A percentile compares a stretch with the other conserved stretches of the same genome.
These are phyloP conservation scores for Litsea cubeba DNA, from an alignment of 164 flowering plant species.

Conservation along the genomic window DNA sequence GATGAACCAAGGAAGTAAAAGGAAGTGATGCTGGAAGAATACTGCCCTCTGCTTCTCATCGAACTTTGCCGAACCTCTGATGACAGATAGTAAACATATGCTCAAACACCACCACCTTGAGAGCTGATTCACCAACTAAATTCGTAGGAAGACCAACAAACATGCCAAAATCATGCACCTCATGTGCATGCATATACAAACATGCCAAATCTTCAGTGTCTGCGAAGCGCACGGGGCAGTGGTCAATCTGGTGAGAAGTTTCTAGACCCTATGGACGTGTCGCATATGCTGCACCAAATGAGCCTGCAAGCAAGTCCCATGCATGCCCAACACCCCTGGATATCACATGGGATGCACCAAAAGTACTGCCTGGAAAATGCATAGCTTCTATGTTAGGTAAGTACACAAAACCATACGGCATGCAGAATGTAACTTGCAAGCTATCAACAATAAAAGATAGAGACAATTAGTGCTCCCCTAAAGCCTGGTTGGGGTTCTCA, in stretches of 20 bases:
- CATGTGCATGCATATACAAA: constrained; percentile 85
- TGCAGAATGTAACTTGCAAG: not conserved
- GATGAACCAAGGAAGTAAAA: constrained; percentile 46
- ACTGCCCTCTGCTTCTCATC: constrained; percentile 61
- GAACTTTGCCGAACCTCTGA: constrained; percentile 81
- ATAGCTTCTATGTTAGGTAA: not conserved
- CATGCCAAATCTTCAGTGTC: constrained; percentile 89
- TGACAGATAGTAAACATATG: constrained; percentile 80
- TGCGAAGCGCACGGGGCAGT: constrained; percentile 90
- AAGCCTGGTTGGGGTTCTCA: too few relatives aligned
- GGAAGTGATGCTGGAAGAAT: constrained; percentile 34
- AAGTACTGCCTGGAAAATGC: constrained; percentile 56
- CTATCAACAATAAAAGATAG: not conserved
- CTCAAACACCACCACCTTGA: constrained; percentile 91
- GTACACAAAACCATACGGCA: not conserved
- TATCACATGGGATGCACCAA: constrained; percentile 84
- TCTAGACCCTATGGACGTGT: constrained; percentile 83
- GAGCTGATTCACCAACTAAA: constrained; percentile 87
- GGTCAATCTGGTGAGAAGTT: constrained; percentile 91
- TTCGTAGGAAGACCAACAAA: constrained; percentile 87
- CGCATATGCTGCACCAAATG: constrained; percentile 97
- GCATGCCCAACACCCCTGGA: constrained; percentile 74
- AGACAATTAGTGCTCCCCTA: too few relatives aligned
- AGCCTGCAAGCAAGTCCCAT: constrained; percentile 85
- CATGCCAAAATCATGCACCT: constrained; percentile 96